Percentiles rank a stretch among this genome's conserved stretches.
These are phyloP conservation scores for Favolaschia claudopus DNA, from an alignment of 768 basidiomycete species.

Conservation along the genomic window DNA sequence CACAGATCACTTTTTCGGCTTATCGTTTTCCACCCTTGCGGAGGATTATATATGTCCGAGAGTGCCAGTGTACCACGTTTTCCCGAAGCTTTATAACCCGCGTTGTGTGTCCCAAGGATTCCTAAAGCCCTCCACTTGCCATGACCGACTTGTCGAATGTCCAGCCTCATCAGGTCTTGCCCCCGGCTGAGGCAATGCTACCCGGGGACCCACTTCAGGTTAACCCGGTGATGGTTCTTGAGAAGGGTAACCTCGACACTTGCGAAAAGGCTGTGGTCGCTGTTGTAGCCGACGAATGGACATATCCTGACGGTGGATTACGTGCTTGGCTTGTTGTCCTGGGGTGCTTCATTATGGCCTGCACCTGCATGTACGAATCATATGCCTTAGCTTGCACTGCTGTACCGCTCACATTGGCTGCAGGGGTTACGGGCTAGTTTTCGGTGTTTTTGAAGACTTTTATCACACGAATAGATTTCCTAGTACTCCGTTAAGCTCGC, in stretches of 20 bases:
- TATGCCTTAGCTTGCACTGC: not conserved
- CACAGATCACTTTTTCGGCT: slow-evolving; percentile 7
- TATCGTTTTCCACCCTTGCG: slow-evolving; percentile 6
- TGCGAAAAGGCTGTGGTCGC: not conserved
- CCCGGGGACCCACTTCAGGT: slow-evolving; percentile 11
- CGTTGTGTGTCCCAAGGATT: slow-evolving; percentile 15
- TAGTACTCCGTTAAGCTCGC: slow-evolving; percentile 21
- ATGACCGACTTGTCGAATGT: slow-evolving; percentile 21
- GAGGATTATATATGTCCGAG: no score
- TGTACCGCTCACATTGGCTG: not conserved
- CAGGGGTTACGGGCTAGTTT: slow-evolving; percentile 33
- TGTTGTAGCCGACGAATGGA: slow-evolving; percentile 17
- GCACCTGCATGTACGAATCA: slow-evolving; percentile 34
- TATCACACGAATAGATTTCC: slow-evolving; percentile 34
- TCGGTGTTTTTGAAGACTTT: slow-evolving; percentile 42
- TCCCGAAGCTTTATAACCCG: not conserved
- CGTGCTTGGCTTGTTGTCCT: slow-evolving; percentile 41
- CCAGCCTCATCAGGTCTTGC: slow-evolving; percentile 16
- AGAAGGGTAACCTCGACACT: slow-evolving; percentile 5
- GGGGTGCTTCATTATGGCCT: slow-evolving; percentile 38
- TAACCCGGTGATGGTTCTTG: not conserved
- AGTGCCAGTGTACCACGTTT: slow-evolving; percentile 17
- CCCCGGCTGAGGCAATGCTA: slow-evolving; percentile 23
- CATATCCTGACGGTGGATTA: slow-evolving; percentile 39
- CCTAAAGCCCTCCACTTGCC: not conserved